Percentiles rank a stretch among this genome's conserved stretches.
Evolutionary conservation across 192 early-diverging fungal species (phyloP).

Genomic region (Podochytrium sp.): DNA sequence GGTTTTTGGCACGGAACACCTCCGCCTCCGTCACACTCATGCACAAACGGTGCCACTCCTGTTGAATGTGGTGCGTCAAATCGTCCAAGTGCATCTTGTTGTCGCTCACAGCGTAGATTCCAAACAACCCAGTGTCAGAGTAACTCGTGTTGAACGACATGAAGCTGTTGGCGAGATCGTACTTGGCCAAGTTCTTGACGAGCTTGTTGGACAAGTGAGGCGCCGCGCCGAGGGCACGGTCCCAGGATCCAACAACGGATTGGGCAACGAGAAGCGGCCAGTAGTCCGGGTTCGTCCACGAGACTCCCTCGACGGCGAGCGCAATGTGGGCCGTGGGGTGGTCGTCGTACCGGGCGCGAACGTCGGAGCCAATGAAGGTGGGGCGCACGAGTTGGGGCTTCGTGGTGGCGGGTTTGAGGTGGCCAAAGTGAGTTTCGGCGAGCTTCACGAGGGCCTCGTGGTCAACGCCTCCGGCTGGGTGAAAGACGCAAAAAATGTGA

Average conservation of each 20-base stretch:
- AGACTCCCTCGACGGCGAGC: constrained; percentile 94
- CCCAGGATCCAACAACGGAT: constrained; percentile 96
- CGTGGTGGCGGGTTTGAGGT: constrained; percentile 64
- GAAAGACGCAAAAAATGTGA: not conserved
- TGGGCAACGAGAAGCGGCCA: constrained; percentile 94
- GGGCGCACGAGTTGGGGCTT: constrained; percentile 58
- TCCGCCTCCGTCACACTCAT: constrained; percentile 84
- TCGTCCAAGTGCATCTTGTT: constrained; percentile 83
- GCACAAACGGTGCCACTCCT: constrained; percentile 92
- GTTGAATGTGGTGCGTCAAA: constrained; percentile 82
- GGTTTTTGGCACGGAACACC: constrained; percentile 97
- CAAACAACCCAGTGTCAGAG: constrained; percentile 96
- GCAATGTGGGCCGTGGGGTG: constrained; percentile 94
- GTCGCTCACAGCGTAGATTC: constrained; percentile 91
- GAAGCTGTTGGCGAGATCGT: constrained; percentile 93
- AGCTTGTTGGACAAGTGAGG: constrained; percentile 85
- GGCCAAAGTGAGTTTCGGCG: constrained; percentile 91
- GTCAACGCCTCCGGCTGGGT: constrained; percentile 78
- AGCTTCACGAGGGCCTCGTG: constrained; percentile 92
- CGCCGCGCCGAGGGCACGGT: constrained; percentile 89
- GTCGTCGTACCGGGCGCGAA: constrained; percentile 86
- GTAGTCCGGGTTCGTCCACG: constrained; percentile 95
- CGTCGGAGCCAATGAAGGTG: constrained; percentile 87
- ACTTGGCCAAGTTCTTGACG: constrained; percentile 79
- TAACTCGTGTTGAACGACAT: constrained; percentile 99